Percentiles rank a stretch among this genome's conserved stretches.
phyloP scores from a whole-genome alignment of 1,284 basidiomycete species.

The Sutorius eximius region DNA sequence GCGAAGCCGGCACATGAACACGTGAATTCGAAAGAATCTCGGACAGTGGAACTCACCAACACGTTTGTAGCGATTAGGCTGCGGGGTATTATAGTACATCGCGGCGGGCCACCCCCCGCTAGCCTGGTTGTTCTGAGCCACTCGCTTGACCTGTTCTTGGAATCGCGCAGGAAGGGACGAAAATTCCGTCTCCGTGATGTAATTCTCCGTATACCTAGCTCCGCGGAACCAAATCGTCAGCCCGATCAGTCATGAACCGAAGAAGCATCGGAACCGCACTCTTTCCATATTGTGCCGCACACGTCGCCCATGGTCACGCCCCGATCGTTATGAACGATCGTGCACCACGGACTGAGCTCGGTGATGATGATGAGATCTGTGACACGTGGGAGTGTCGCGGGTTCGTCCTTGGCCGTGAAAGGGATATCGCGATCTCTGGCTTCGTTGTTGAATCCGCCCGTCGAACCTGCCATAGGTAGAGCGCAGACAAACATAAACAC shows the following conservation, averaged over 20 bases:
- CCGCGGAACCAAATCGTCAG: conserved; percentile 11
- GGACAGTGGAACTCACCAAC: conserved; percentile 48
- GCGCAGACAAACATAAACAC: neutral
- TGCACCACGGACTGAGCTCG: conserved; percentile 76
- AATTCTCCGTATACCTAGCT: conserved; percentile 63
- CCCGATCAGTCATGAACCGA: conserved; percentile 1
- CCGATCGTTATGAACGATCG: conserved; percentile 65
- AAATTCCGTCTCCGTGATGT: conserved; percentile 67
- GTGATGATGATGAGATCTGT: conserved; percentile 70
- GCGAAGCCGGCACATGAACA: conserved; percentile 3
- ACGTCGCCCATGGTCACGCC: conserved; percentile 76
- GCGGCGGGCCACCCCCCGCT: conserved; percentile 34
- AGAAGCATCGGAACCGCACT: conserved; percentile 47
- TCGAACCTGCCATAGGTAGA: conserved; percentile 43
- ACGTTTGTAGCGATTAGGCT: conserved; percentile 51
- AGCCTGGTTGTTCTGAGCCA: conserved; percentile 45
- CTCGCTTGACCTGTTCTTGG: conserved; percentile 69
- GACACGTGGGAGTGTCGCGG: conserved; percentile 78
- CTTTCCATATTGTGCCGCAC: conserved; percentile 63
- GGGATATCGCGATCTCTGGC: conserved; percentile 59
- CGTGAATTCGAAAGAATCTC: neutral
- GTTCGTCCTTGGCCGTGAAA: conserved; percentile 69
- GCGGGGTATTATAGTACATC: conserved; percentile 49
- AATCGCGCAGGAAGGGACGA: conserved; percentile 54
- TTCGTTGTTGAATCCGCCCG: conserved; percentile 58